Evolutionary conservation across 2,329 filamentous ascomycete species (phyloP).

Genomic region (Hypoxylon sp.): DNA sequence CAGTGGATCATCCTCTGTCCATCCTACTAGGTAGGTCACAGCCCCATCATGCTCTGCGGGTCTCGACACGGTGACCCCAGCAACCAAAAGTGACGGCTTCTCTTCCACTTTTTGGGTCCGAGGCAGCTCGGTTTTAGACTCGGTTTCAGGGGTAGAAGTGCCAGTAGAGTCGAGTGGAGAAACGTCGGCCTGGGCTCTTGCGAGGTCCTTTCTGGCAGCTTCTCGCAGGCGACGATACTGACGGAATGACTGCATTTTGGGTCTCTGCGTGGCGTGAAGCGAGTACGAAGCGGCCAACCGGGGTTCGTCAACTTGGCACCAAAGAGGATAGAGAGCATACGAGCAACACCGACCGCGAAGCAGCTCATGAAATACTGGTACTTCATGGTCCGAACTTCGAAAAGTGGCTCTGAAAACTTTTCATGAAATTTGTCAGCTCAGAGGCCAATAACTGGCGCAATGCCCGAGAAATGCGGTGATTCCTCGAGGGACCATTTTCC

Average conservation of each 20-base stretch:
- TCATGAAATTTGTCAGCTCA: not conserved
- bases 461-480: not conserved
- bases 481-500: not conserved
- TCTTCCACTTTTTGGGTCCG: not conserved
- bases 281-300: not conserved
- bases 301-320: not conserved
- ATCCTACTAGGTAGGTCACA: constrained; percentile 19
- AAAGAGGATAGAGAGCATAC: not conserved
- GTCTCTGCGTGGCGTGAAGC: not conserved
- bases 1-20: constrained; percentile 33
- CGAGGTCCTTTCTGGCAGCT: constrained; percentile 21
- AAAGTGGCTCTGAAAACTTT: not conserved
- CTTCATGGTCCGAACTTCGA: not conserved
- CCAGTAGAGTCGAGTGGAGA: not conserved
- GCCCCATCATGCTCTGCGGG: not conserved
- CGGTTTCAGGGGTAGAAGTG: not conserved
- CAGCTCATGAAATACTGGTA: not conserved
- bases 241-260: not conserved
- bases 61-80: not conserved
- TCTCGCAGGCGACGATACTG: constrained; percentile 28
- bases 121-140: not conserved
- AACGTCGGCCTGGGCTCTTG: not conserved
- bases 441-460: not conserved
- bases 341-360: not conserved
- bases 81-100: not conserved